Base-by-base conservation (phyloP, 169 alveolate species). In the Plasmodium cynomolgi region DNA sequence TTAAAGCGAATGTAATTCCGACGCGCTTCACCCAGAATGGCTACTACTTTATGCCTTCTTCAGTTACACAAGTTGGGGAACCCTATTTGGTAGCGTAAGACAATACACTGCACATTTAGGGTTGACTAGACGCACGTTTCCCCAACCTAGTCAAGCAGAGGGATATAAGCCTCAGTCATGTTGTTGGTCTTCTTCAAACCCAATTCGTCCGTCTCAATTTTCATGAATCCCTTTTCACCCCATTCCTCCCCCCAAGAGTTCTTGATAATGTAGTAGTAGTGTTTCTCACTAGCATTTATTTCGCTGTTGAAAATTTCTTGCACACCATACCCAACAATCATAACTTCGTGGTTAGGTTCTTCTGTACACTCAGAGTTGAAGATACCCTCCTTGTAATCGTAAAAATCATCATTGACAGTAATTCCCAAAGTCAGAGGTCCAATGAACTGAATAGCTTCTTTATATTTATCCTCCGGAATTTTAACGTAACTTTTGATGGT, bases 401-500 rank as follows among this genome's bases (percentile, higher is more conserved):
- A 94, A 34, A 95, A 88, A 96, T 97, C 98, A 34, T 93, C 96
- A 56, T 95, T 71, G 37, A 98, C 99, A 85, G 98, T 98, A 58
- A 98, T 94, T 41, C 97, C 98, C 26, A 98, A 98, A 3, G 98
- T 97, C 33, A 98, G 97, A 8, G 98, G 98, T 44, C 91, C 96
- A 54, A 95, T 84, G 23, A 34, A 82, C 71, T 84, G 83, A 5
- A 96, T 29, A 20, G 97, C 97, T 13, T 96, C 88, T 47, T 94
- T 85, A 15, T 73, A 44, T 31, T 96, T 95, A 26, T 44, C 56
- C 50, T 86, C 50, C n/a, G 82, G 50, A 0, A 91, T 84, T 20
- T 68, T 26, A 20, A 75, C 50, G 20, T 93, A 75, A 41, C 50
- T 95, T 73, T 85, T 91, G 23, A 81, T 84, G 56, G 20, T 47